These are phyloP conservation scores for Saccharomycopsis amapae DNA, from an alignment of 805 yeast species.

Conservation along the genomic window DNA sequence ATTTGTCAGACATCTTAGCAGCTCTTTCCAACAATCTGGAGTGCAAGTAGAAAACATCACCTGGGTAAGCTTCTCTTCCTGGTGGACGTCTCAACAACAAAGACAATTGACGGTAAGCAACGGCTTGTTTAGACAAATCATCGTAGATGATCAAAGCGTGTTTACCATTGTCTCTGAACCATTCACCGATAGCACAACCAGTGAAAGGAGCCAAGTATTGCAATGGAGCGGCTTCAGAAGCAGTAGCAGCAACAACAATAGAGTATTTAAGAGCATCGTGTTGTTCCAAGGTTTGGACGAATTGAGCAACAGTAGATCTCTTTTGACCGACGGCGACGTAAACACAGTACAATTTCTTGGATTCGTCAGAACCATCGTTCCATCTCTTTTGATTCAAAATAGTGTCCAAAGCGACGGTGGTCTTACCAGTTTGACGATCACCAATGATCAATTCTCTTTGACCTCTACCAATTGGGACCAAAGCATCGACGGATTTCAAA, in stretches of 20 bases:
- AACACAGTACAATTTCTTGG: slow-evolving; percentile 98
- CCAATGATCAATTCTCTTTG: slow-evolving; percentile 99
- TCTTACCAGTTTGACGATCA: slow-evolving; percentile 99
- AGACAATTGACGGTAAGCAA: slow-evolving; percentile 99
- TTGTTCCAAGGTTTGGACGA: slow-evolving; percentile 97
- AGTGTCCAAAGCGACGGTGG: slow-evolving; percentile 98
- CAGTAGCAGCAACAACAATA: slow-evolving; percentile 98
- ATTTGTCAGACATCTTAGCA: slow-evolving; percentile 86
- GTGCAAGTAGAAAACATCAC: slow-evolving; percentile 95
- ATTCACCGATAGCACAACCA: slow-evolving; percentile 98
- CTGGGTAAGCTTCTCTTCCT: slow-evolving; percentile 96
- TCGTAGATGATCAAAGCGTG: slow-evolving; percentile 96
- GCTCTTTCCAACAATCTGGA: slow-evolving; percentile 95
- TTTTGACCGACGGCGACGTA: slow-evolving; percentile 99
- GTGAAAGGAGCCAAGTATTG: slow-evolving; percentile 99
- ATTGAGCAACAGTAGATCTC: slow-evolving; percentile 99
- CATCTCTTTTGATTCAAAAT: slow-evolving; percentile 98
- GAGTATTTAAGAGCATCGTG: slow-evolving; percentile 97
- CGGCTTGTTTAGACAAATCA: slow-evolving; percentile 99
- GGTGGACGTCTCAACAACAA: slow-evolving; percentile 95
- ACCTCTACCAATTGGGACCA: slow-evolving; percentile 99
- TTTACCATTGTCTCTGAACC: slow-evolving; percentile 99
- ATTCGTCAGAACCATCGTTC: slow-evolving; percentile 92
- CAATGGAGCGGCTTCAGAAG: slow-evolving; percentile 99
- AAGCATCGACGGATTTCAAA: slow-evolving; percentile 97